A percentile compares a stretch with the other conserved stretches of the same genome.
Conservation (phyloP, 805 yeast genomes). For the Metschnikowia hibisci region DNA sequence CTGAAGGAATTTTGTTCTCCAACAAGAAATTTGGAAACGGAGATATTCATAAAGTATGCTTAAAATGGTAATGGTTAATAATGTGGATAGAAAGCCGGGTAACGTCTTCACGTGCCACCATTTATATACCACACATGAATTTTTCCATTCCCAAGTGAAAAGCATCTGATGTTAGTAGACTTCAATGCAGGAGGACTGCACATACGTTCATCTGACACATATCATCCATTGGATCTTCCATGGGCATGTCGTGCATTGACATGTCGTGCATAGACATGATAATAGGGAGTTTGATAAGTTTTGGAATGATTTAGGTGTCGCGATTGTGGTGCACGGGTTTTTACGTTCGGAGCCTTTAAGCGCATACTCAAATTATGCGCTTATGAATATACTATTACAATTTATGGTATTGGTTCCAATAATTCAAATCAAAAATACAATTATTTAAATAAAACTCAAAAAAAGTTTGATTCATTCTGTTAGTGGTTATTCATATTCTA, state of each 20-base stretch:
- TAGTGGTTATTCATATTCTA: no score
- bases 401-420: no score
- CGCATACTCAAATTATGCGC: no score
- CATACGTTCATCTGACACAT: constrained; percentile 54
- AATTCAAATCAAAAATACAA: no score
- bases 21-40: constrained; percentile 25
- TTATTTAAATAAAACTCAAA: no score
- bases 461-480: no score
- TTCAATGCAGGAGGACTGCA: constrained; percentile 3
- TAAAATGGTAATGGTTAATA: constrained; percentile 45
- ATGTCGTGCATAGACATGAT: neutral
- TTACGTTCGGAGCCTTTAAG: no score
- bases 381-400: no score
- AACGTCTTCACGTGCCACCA: constrained; percentile 75
- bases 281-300: neutral
- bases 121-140: constrained; percentile 66
- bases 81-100: constrained; percentile 48
- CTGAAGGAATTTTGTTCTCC: constrained; percentile 22
- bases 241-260: constrained; percentile 15
- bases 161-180: constrained; percentile 44
- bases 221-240: constrained; percentile 23
- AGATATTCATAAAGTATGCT: constrained; percentile 61
- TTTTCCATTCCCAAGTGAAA: constrained; percentile 73
- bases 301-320: no score
- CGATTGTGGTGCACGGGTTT: no score